Base-by-base conservation (phyloP, 169 alveolate species). In the Plasmodium cynomolgi region DNA sequence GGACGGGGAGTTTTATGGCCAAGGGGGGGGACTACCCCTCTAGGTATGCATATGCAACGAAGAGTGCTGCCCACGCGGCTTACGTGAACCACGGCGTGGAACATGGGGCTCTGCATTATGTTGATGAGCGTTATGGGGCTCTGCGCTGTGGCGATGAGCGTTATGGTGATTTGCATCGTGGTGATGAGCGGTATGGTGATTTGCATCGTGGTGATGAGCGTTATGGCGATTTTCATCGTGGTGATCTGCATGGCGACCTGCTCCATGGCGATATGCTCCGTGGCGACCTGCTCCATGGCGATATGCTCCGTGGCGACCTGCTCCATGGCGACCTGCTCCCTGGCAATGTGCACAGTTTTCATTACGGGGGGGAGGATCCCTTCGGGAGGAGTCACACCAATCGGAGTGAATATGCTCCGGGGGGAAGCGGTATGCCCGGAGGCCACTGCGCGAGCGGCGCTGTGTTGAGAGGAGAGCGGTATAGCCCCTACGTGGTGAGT, bases 341-440 rank as follows among this genome's bases (percentile, higher is more conserved):
- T 3, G 17, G 56, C n/a, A 58, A 82, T 23, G 23, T 6, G 13
- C 81, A 37, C 6, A 39, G n/a, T 6, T 84, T 33, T n/a, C 82
- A 84, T 6, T 84, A 84, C 39, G 26, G 39, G 81, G 31, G 81
- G 8, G 83, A 84, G n/a, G 71, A 84, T 34, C 72, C 50, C 54
- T 58, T 83, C 29, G 47, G 37, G 29, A 62, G 56, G 0, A 56
- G 74, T 15, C 74, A 83, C 50, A 31, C 37, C 39, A 83, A 29
- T 83, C 31, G 39, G 20, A 20, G 20, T 81, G 77, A 81, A 2
- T 26, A 54, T 1, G 17, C 9, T 41, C 31, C 11, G 54, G 37
- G 33, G 34, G 23, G 68, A 26, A 20, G 31, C 13, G 37, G 8
- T 81, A 39, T 26, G 3, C 7, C 23, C 2, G n/a, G 7, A 2